Conservation (phyloP, 148 eudicot species). For the Vaccinium vitisidaea region DNA sequence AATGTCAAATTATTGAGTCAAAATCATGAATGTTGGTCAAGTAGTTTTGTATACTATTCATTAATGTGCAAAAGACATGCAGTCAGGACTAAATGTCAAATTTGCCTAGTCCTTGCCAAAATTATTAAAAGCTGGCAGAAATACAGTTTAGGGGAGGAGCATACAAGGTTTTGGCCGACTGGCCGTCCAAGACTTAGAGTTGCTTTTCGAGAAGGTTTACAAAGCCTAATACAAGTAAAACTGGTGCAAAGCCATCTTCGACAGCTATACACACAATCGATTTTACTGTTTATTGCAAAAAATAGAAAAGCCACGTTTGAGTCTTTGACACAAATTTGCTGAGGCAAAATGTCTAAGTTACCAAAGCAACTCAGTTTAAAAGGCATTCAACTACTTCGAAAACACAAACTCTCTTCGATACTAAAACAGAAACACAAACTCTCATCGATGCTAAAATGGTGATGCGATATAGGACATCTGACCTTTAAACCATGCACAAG, state of each 20-base stretch:
- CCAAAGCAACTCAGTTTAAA: neutral
- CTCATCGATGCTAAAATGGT: neutral
- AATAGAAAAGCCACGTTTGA: neutral
- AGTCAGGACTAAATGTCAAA: neutral
- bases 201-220: neutral
- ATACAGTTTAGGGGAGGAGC: neutral
- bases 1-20: neutral
- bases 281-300: neutral
- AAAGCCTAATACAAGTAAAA: constrained; percentile 7
- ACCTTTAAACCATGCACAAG: constrained; percentile 76
- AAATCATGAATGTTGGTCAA: neutral
- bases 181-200: neutral
- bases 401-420: neutral
- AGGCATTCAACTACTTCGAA: neutral
- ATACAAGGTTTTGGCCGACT: neutral
- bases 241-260: neutral
- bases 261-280: neutral
- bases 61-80: neutral
- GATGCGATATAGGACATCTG: neutral
- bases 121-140: neutral
- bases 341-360: neutral
- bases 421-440: neutral
- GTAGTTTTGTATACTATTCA: neutral
- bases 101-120: neutral
- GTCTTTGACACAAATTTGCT: neutral